phyloP scores from a whole-genome alignment of 2,329 filamentous ascomycete species.

The Aspergillus eucalypticola region DNA sequence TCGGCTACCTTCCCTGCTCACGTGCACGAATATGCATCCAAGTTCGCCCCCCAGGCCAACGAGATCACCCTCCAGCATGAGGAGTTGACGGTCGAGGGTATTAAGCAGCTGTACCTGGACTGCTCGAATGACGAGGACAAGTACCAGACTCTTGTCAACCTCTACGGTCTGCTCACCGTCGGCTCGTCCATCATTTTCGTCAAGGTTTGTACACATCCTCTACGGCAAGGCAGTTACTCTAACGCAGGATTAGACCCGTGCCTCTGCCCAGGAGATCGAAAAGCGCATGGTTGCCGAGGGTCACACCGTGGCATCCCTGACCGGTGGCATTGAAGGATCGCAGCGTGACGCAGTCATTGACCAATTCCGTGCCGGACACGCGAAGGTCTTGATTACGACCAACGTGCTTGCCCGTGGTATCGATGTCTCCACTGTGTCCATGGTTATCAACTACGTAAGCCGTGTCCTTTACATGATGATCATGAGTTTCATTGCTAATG shows the following conservation, averaged over 20 bases:
- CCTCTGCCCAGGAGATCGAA: conserved; percentile 83
- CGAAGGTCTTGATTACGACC: conserved; percentile 96
- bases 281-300: conserved; percentile 82
- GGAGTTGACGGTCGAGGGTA: conserved; percentile 93
- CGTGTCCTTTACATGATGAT: not conserved
- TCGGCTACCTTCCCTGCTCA: conserved; percentile 90
- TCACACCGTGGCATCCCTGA: conserved; percentile 87
- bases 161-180: conserved; percentile 95
- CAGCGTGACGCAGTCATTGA: conserved; percentile 83
- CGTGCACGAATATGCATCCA: conserved; percentile 78
- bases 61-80: conserved; percentile 84
- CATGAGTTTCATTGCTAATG: not conserved
- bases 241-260: conserved; percentile 64
- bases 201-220: conserved; percentile 58
- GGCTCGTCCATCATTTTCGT: conserved; percentile 98
- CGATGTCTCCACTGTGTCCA: conserved; percentile 85
- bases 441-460: conserved; percentile 92
- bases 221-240: conserved; percentile 12
- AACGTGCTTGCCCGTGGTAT: conserved; percentile 96
- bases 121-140: conserved; percentile 80
- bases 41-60: conserved; percentile 84
- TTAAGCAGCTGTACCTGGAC: conserved; percentile 97
- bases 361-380: conserved; percentile 79
- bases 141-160: conserved; percentile 83
- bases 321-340: conserved; percentile 79